These are phyloP conservation scores for Sporothrix phasma DNA, from an alignment of 2,329 filamentous ascomycete genomes.

Conservation along the genomic window DNA sequence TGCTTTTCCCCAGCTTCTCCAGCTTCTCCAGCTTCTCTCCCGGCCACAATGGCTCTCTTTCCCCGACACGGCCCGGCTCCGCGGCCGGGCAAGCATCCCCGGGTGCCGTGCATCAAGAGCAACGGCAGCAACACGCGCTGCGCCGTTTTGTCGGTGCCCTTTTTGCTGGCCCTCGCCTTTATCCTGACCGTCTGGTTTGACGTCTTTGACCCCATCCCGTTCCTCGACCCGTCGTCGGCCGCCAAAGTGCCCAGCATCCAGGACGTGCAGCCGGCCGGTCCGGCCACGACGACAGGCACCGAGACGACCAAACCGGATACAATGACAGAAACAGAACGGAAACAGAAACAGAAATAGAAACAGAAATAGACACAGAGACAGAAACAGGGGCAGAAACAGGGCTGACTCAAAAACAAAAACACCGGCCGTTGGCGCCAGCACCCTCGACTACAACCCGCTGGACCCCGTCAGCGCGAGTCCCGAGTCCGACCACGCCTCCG, in stretches of 20 bases:
- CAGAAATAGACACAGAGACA: background rate
- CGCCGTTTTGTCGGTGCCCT: background rate
- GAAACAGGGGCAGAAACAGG: too few species aligned
- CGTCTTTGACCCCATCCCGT: background rate
- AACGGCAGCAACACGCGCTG: background rate
- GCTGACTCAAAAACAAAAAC: too few species aligned
- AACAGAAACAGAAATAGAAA: too few species aligned
- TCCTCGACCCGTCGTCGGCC: background rate
- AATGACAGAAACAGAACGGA: too few species aligned
- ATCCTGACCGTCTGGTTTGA: constrained; percentile 4
- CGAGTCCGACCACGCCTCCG: constrained; percentile 19
- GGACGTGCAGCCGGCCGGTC: background rate
- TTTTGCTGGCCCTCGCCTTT: background rate
- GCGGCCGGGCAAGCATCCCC: background rate
- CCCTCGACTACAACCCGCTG: background rate
- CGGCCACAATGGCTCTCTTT: background rate
- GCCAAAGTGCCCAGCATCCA: background rate
- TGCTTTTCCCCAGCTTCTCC: too few species aligned
- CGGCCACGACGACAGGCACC: background rate
- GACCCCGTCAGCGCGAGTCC: background rate
- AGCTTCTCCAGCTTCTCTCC: background rate
- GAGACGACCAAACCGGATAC: too few species aligned
- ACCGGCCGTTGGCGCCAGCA: too few species aligned
- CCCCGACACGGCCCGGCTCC: background rate
- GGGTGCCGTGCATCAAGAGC: background rate